Evolutionary conservation across 164 flowering plant genomes (phyloP).

Genomic region (Nymphaea colorata): DNA sequence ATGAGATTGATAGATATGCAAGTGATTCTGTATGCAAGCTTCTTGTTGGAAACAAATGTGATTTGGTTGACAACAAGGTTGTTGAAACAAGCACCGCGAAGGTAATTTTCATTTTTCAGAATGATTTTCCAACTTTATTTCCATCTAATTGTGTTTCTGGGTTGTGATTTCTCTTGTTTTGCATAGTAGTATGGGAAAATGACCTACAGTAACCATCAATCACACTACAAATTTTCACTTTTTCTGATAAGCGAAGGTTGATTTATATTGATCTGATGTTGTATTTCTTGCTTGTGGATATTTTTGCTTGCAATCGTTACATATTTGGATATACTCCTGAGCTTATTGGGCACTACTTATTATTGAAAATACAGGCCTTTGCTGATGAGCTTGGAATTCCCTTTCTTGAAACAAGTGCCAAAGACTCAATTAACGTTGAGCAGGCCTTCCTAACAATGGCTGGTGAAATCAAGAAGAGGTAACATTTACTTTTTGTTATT

Average conservation of each 20-base stretch:
- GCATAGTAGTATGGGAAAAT: no score
- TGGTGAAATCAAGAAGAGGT: constrained; percentile 66
- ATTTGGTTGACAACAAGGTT: constrained; percentile 48
- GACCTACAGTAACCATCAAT: no score
- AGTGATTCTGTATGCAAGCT: constrained; percentile 56
- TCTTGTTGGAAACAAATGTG: constrained; percentile 58
- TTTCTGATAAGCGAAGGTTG: no score
- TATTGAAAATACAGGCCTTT: constrained; percentile 36
- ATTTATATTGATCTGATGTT: no score
- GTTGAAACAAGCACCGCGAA: constrained; percentile 40
- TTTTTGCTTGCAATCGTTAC: no score
- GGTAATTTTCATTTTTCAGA: constrained; percentile 15
- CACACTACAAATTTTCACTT: no score
- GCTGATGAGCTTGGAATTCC: constrained; percentile 81
- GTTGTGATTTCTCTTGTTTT: background rate
- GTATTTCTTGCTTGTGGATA: no score
- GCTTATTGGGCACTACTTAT: background rate
- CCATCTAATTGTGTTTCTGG: background rate
- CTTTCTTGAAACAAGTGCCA: constrained; percentile 77
- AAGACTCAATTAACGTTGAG: constrained; percentile 68
- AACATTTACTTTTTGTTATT: background rate
- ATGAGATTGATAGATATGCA: constrained; percentile 59
- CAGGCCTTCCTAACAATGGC: constrained; percentile 76
- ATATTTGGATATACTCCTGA: no score
- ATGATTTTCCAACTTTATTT: background rate